phyloP scores from a whole-genome alignment of 768 basidiomycete species.

The Termitomyces eurrhizus region DNA sequence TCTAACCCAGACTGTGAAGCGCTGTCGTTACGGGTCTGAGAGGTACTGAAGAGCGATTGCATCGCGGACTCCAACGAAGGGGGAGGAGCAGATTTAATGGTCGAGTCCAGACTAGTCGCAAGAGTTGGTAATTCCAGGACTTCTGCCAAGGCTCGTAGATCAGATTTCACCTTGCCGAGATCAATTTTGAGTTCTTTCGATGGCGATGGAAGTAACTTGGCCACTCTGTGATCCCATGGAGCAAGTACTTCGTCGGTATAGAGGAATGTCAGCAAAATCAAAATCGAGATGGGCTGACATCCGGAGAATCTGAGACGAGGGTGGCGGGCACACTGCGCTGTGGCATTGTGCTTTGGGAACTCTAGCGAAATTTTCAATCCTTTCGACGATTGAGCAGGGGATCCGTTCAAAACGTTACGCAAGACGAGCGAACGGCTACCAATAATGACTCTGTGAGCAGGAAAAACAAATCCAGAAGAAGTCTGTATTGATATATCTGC shows the following conservation, averaged over 20 bases:
- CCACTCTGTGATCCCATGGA: slow-evolving; percentile 78
- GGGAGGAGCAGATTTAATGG: slow-evolving; percentile 50
- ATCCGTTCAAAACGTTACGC: slow-evolving; percentile 35
- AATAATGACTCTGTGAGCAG: slow-evolving; percentile 66
- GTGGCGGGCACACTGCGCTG: neutral
- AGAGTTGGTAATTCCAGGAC: slow-evolving; percentile 58
- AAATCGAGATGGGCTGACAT: slow-evolving; percentile 59
- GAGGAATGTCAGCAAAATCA: slow-evolving; percentile 80
- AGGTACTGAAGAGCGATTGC: slow-evolving; percentile 39
- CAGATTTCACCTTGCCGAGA: slow-evolving; percentile 49
- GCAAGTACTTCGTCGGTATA: slow-evolving; percentile 84
- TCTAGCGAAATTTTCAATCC: slow-evolving; percentile 27
- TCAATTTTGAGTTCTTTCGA: slow-evolving; percentile 38
- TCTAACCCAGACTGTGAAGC: slow-evolving; percentile 26
- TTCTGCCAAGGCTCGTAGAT: slow-evolving; percentile 57
- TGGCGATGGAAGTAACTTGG: slow-evolving; percentile 34
- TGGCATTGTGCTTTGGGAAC: slow-evolving; percentile 13
- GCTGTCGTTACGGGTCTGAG: slow-evolving; percentile 18
- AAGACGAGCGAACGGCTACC: slow-evolving; percentile 53
- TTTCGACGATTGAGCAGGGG: slow-evolving; percentile 22
- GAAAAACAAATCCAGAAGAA: slow-evolving; percentile 39
- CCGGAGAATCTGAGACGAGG: slow-evolving; percentile 44
- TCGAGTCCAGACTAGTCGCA: slow-evolving; percentile 48
- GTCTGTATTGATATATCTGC: slow-evolving; percentile 61
- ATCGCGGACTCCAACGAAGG: slow-evolving; percentile 52